Evolutionary conservation across 208 protist species (phyloP).

Genomic region (Crithidia sp.): DNA sequence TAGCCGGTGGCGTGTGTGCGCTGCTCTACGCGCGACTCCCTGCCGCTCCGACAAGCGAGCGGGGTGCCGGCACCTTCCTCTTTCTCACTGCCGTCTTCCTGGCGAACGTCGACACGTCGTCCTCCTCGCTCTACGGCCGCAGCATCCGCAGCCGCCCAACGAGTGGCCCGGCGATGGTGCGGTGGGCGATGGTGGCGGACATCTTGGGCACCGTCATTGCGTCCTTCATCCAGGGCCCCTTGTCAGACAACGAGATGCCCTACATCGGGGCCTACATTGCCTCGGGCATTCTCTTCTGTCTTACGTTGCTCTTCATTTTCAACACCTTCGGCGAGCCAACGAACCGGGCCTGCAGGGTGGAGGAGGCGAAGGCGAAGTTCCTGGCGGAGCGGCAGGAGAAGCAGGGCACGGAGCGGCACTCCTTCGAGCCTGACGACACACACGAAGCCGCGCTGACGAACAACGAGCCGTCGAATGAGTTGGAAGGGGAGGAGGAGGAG

Average conservation of each 20-base stretch:
- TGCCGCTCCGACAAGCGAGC: slow-evolving; percentile 29
- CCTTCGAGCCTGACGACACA: neutral
- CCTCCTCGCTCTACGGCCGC: slow-evolving; percentile 64
- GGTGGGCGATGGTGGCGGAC: slow-evolving; percentile 60
- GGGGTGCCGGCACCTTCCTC: slow-evolving; percentile 39
- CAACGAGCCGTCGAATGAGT: neutral
- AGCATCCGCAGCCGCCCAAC: slow-evolving; percentile 44
- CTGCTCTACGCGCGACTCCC: slow-evolving; percentile 44
- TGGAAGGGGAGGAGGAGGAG: slow-evolving; percentile 1
- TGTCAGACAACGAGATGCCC: slow-evolving; percentile 43
- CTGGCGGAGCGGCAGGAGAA: slow-evolving; percentile 18
- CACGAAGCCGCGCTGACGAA: neutral
- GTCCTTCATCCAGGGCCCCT: slow-evolving; percentile 46
- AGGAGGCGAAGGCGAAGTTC: slow-evolving; percentile 35
- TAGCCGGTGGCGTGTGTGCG: slow-evolving; percentile 34
- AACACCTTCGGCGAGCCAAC: slow-evolving; percentile 60
- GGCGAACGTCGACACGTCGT: slow-evolving; percentile 65
- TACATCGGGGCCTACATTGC: slow-evolving; percentile 45
- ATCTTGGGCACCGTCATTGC: slow-evolving; percentile 48
- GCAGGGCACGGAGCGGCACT: neutral
- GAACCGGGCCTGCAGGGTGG: slow-evolving; percentile 42
- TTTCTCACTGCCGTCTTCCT: slow-evolving; percentile 51
- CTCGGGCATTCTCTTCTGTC: slow-evolving; percentile 43
- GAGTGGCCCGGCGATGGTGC: slow-evolving; percentile 48
- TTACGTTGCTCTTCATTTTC: slow-evolving; percentile 44